Percentiles rank a stretch among this genome's conserved stretches.
Evolutionary conservation across 371 early-diverging fungal genomes (phyloP).

Genomic region (Mortierella sp.): DNA sequence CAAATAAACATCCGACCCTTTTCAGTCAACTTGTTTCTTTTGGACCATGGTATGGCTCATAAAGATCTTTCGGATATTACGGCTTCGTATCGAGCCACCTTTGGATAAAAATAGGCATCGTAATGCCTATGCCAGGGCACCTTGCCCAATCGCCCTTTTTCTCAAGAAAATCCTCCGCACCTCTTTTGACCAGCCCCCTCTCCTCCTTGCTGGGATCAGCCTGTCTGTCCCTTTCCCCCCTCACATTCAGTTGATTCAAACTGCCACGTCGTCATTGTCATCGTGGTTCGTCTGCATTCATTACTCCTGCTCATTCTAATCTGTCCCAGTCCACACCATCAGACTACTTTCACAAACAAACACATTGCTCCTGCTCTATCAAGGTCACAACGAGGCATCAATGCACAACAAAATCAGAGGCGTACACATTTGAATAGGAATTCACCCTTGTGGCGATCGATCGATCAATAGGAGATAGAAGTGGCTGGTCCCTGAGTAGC

Average conservation of each 20-base stretch:
- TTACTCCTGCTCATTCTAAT: neutral
- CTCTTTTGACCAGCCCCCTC: too few species aligned
- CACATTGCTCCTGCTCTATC: too few species aligned
- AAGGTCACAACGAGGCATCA: neutral
- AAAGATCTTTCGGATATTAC: neutral
- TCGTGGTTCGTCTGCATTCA: neutral
- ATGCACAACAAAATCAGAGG: neutral
- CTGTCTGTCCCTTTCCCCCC: constrained; percentile 1
- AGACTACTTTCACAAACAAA: neutral
- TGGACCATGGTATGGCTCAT: neutral
- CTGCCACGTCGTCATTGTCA: neutral
- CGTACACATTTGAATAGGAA: too few species aligned
- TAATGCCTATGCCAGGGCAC: neutral
- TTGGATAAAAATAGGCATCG: neutral
- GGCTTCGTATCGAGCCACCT: neutral
- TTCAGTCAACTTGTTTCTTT: neutral
- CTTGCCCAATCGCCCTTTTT: neutral
- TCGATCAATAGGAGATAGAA: too few species aligned
- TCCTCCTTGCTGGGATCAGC: too few species aligned
- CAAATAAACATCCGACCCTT: neutral
- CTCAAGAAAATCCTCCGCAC: too few species aligned
- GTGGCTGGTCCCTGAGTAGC: too few species aligned
- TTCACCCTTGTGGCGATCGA: too few species aligned
- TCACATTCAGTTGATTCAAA: constrained; percentile 1
- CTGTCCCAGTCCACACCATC: neutral